Evolutionary conservation across 805 yeast genomes (phyloP).

Genomic region (Jamesozyma hellenica): DNA sequence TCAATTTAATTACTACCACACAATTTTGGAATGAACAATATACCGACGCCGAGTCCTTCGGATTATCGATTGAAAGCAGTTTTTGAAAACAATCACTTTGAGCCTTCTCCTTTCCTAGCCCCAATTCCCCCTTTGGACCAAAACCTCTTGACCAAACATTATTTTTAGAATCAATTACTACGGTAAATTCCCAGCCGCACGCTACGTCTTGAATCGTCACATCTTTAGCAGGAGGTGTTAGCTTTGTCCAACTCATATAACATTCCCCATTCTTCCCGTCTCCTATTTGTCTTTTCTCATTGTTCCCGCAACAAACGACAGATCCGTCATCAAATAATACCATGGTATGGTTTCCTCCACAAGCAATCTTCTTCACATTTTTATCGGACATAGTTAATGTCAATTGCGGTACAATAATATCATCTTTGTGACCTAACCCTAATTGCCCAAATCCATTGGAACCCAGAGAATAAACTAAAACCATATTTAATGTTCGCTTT

Average conservation of each 20-base stretch:
- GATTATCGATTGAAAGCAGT: constrained; percentile 7
- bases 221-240: constrained; percentile 16
- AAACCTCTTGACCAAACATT: constrained; percentile 45
- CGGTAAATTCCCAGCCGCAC: constrained; percentile 76
- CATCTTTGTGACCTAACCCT: constrained; percentile 50
- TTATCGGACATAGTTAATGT: constrained; percentile 9
- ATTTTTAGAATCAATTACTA: constrained; percentile 36
- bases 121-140: constrained; percentile 71
- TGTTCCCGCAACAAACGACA: constrained; percentile 51
- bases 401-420: constrained; percentile 29
- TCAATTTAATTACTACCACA: constrained; percentile 59
- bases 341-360: constrained; percentile 86
- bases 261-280: not conserved
- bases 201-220: constrained; percentile 30
- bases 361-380: constrained; percentile 38
- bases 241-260: constrained; percentile 13
- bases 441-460: constrained; percentile 77
- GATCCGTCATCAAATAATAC: constrained; percentile 45
- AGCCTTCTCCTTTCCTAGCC: constrained; percentile 32
- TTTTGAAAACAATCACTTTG: constrained; percentile 2
- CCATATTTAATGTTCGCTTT: constrained; percentile 4
- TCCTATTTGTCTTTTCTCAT: constrained; percentile 40
- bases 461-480: constrained; percentile 47
- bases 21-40: constrained; percentile 33
- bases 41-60: constrained; percentile 5